Base-by-base conservation (phyloP, 75 land plant genomes). In the Pinus taeda region DNA sequence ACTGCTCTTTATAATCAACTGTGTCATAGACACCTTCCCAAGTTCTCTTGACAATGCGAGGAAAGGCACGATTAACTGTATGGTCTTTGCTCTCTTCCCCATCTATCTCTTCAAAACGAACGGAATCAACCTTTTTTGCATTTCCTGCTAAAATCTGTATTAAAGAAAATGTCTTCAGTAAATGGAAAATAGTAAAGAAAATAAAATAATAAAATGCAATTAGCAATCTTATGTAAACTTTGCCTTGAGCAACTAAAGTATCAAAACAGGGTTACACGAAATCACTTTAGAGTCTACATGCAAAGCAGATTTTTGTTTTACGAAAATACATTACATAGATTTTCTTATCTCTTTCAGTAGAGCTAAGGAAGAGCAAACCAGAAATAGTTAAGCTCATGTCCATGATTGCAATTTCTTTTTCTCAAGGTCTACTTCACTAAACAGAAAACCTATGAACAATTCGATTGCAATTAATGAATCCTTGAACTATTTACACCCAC, bases 101-200 rank as follows among this genome's bases (percentile, higher is more conserved):
- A 61, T 85, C 79, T 77, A 89, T 74, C 67, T 83, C 69, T 77
- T 94, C 92, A 86, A 94, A 94, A 30, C 94, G 89, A 60, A 91
- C 88, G 24, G 94, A 85, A 74, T 94, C 88, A 12, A 94, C 92
- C 76, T 92, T 94, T 65, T 94, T 84, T 17, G 97, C 97, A 85
- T 92, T 94, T 57, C 94, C 97, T n/a, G 92, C 94, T 63, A 94
- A 66, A 65, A 94, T 83, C 97, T 94, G 94, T 78, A 82, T 26
- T 14, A 45, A 57, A 69, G 21, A 15, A 53, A 80, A 62, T 53
- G 6, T 37, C 57, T 61, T 61, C 29, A 64, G 65, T 24, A n/a
- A 22, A 56, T 77, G 7, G 53, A n/a, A 78, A 74, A 3, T 8
- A 45, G 12, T 9, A 76, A 17, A 76, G 45, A 15, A 76, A 63